These are phyloP conservation scores for Dioszegia crocea DNA, from an alignment of 768 basidiomycete species.

Conservation along the genomic window DNA sequence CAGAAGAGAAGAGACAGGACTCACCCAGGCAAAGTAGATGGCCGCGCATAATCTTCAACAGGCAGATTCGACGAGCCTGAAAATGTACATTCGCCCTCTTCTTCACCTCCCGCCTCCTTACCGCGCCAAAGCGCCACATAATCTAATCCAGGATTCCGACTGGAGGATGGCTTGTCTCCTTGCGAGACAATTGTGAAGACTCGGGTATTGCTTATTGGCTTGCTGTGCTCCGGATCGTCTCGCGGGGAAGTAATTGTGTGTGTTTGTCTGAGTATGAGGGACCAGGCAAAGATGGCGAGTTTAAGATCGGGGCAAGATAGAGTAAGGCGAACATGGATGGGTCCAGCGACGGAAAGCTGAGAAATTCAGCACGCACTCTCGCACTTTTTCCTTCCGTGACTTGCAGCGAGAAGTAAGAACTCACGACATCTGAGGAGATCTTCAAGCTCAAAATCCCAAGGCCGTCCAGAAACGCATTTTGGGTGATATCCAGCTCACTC, in stretches of 20 bases:
- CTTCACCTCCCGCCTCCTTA: slow-evolving; percentile 13
- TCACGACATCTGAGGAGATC: slow-evolving; percentile 22
- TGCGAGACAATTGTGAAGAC: slow-evolving; percentile 9
- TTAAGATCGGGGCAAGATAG: slow-evolving; percentile 20
- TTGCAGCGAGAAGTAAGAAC: not conserved
- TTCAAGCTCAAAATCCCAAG: slow-evolving; percentile 15
- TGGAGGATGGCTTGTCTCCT: slow-evolving; percentile 6
- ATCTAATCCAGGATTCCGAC: slow-evolving; percentile 2
- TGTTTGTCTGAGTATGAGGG: slow-evolving; percentile 23
- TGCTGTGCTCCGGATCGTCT: slow-evolving; percentile 17
- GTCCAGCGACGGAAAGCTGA: slow-evolving; percentile 19
- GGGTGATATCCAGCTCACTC: slow-evolving; percentile 22
- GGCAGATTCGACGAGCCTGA: slow-evolving; percentile 25
- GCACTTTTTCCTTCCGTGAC: no score
- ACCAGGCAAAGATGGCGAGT: slow-evolving; percentile 28
- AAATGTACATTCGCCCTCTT: slow-evolving; percentile 13
- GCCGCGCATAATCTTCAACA: slow-evolving; percentile 30
- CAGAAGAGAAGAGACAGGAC: not conserved
- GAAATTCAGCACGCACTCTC: no score
- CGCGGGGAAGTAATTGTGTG: slow-evolving; percentile 24
- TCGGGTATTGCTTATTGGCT: slow-evolving; percentile 18
- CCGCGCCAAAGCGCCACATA: slow-evolving; percentile 16
- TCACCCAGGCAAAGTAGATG: slow-evolving; percentile 37
- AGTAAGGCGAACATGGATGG: slow-evolving; percentile 15
- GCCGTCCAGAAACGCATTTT: slow-evolving; percentile 10